Evolutionary conservation across 108 stramenopile genomes (phyloP).

Genomic region (Nitzschia putrida): DNA sequence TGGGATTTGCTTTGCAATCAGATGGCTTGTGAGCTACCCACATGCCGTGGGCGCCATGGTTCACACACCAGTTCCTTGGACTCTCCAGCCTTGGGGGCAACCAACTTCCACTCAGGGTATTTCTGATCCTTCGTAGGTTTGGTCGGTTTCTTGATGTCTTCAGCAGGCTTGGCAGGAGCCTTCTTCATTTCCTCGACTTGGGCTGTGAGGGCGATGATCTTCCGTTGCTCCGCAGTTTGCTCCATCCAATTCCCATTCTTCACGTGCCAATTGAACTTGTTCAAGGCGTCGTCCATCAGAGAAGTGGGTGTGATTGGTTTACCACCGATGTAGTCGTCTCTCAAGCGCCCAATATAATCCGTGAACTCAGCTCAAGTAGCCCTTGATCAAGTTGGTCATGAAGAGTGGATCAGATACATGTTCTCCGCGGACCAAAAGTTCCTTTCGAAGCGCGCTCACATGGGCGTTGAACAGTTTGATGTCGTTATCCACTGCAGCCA

Average conservation of each 20-base stretch:
- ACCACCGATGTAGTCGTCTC: slow-evolving; percentile 35
- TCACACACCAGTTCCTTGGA: not conserved
- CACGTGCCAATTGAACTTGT: no score
- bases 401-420: slow-evolving; percentile 18
- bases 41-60: not conserved
- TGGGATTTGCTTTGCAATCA: no score
- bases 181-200: slow-evolving; percentile 11
- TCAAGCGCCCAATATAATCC: slow-evolving; percentile 27
- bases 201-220: slow-evolving; percentile 39
- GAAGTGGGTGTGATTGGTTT: slow-evolving; percentile 3
- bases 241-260: slow-evolving; percentile 25
- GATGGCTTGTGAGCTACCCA: not conserved
- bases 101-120: not conserved
- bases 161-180: no score
- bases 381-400: slow-evolving; percentile 51
- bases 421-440: slow-evolving; percentile 25
- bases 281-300: slow-evolving; percentile 9
- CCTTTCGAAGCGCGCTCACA: slow-evolving; percentile 14
- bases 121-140: not conserved
- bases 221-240: slow-evolving; percentile 11
- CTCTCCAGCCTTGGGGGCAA: not conserved
- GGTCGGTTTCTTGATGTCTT: not conserved
- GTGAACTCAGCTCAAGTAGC: slow-evolving; percentile 36
- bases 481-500: slow-evolving; percentile 17
- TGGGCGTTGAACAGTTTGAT: slow-evolving; percentile 40